These are phyloP conservation scores for Pisolithus marmoratus DNA, from an alignment of 768 basidiomycete species.

Conservation along the genomic window DNA sequence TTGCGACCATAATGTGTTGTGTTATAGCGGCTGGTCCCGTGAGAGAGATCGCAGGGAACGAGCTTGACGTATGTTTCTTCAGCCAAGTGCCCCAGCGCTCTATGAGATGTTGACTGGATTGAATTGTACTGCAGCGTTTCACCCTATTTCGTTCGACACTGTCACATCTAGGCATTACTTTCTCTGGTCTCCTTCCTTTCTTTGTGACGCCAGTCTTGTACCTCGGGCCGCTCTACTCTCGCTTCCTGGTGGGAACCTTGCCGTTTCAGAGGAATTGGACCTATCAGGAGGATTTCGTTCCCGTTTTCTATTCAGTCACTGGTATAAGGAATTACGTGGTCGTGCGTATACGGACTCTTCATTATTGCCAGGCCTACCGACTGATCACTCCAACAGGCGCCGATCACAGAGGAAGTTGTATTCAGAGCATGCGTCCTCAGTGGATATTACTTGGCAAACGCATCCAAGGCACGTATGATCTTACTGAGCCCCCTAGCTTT, in stretches of 20 bases:
- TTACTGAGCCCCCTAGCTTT: constrained; percentile 83
- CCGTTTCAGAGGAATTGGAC: constrained; percentile 53
- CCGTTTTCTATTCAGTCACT: constrained; percentile 42
- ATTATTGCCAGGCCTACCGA: background rate
- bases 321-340: constrained; percentile 68
- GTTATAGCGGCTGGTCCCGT: constrained; percentile 42
- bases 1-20: constrained; percentile 59
- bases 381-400: constrained; percentile 48
- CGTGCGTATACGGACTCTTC: constrained; percentile 26
- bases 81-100: background rate
- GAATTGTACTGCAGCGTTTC: constrained; percentile 11
- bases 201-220: constrained; percentile 71
- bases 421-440: constrained; percentile 83
- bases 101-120: background rate
- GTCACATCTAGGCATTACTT: constrained; percentile 37
- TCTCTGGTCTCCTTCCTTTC: constrained; percentile 38
- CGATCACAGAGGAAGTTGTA: constrained; percentile 88
- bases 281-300: constrained; percentile 33
- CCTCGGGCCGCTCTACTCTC: constrained; percentile 68
- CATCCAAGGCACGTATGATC: constrained; percentile 53
- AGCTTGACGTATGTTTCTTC: constrained; percentile 10
- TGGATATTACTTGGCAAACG: constrained; percentile 62
- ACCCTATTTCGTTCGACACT: constrained; percentile 27
- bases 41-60: constrained; percentile 19
- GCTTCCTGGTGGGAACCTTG: constrained; percentile 39